Conservation (phyloP, 306 rosid genomes). For the Sphenostylis stenocarpa region DNA sequence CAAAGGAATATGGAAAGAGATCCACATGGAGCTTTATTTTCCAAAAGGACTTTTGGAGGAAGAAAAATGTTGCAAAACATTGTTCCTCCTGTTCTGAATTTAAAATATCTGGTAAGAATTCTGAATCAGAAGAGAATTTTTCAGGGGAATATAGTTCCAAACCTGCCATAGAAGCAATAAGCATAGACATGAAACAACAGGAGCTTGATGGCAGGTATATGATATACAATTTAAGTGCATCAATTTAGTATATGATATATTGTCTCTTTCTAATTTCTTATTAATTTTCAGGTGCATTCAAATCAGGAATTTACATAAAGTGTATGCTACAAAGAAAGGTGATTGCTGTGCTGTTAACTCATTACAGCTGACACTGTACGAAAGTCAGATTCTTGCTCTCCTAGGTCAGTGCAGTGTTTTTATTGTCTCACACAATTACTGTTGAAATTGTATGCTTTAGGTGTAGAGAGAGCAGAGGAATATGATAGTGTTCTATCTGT, state of each 20-base stretch:
- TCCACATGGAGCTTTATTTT: constrained; percentile 82
- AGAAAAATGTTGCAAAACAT: constrained; percentile 34
- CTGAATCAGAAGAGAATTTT: constrained; percentile 34
- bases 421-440: background rate
- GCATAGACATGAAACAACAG: constrained; percentile 93
- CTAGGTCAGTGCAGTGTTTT: constrained; percentile 59
- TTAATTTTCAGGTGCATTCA: constrained; percentile 80
- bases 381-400: constrained; percentile 98
- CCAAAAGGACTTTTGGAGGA: constrained; percentile 54
- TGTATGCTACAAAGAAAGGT: constrained; percentile 80
- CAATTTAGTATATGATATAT: constrained; percentile 17
- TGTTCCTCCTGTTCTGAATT: constrained; percentile 40
- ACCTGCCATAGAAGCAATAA: constrained; percentile 67
- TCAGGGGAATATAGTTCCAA: constrained; percentile 38
- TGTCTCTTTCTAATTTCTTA: constrained; percentile 24
- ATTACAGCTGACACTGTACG: constrained; percentile 75
- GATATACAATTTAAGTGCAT: constrained; percentile 27
- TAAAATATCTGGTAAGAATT: constrained; percentile 34
- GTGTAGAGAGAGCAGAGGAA: background rate
- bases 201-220: constrained; percentile 88
- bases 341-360: constrained; percentile 86
- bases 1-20: constrained; percentile 75
- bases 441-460: background rate
- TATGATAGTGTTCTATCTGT: background rate
- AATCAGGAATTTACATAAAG: constrained; percentile 86